A percentile compares a stretch with the other conserved stretches of the same genome.
phyloP scores from a whole-genome alignment of 2,329 filamentous ascomycete species.

The Pseudogymnoascus sp. region DNA sequence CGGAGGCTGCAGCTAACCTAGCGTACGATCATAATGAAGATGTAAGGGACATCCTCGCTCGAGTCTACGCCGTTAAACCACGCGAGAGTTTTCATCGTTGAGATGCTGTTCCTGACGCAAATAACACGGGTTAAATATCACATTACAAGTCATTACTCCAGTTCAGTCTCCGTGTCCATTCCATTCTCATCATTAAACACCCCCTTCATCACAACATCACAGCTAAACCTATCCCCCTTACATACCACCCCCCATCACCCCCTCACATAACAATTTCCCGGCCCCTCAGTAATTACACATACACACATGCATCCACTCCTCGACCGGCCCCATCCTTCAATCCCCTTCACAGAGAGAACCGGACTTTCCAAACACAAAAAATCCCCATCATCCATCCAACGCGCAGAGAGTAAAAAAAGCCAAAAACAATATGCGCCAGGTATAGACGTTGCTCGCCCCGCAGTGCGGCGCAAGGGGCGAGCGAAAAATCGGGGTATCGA shows the following conservation, averaged over 20 bases:
- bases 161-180: neutral
- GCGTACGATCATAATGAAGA: too few relatives aligned
- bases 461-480: too few relatives aligned
- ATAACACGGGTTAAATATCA: neutral
- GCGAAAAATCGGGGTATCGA: neutral
- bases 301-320: constrained; percentile 2
- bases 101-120: neutral
- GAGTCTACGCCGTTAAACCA: too few relatives aligned
- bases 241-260: neutral
- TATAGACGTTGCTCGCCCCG: neutral
- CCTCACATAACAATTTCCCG: neutral
- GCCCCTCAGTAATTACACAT: constrained; percentile 1
- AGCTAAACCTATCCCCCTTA: neutral
- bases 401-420: neutral
- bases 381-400: neutral
- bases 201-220: constrained; percentile 2
- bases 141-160: neutral
- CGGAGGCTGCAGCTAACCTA: too few relatives aligned
- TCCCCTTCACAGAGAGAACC: neutral
- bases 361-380: neutral
- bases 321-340: neutral
- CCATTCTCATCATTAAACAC: constrained; percentile 4
- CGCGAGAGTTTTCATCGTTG: too few relatives aligned
- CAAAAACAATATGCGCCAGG: neutral
- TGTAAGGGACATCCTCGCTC: too few relatives aligned